These are phyloP conservation scores for Pezicula radicicola DNA, from an alignment of 2,329 filamentous ascomycete species.

Conservation along the genomic window DNA sequence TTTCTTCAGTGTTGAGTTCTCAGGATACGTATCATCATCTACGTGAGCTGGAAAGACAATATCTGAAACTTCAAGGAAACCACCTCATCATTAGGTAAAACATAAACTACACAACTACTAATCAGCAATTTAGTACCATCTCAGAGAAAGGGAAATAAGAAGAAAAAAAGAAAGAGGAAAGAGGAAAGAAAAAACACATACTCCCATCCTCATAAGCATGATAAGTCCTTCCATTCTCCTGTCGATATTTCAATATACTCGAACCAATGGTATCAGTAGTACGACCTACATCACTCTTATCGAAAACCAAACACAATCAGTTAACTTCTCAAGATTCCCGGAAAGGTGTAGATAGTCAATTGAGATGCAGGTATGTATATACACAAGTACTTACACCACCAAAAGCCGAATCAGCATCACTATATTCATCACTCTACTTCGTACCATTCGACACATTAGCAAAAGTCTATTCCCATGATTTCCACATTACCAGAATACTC, in stretches of 20 bases:
- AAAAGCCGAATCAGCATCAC: not conserved
- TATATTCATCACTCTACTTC: too few relatives aligned
- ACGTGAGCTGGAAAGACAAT: constrained; percentile 18
- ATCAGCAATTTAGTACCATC: not conserved
- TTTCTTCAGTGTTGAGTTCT: constrained; percentile 5
- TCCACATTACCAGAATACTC: too few relatives aligned
- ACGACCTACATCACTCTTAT: not conserved
- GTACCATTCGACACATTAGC: too few relatives aligned
- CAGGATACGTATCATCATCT: constrained; percentile 29
- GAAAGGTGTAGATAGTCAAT: too few relatives aligned
- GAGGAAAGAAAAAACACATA: too few relatives aligned
- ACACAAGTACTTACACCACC: not conserved
- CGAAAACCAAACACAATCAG: too few relatives aligned
- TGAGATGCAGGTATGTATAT: too few relatives aligned
- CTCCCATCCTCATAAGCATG: constrained; percentile 6
- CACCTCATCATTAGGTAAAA: constrained; percentile 10
- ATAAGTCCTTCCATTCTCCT: constrained; percentile 22
- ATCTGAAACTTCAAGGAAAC: constrained; percentile 31
- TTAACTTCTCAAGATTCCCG: too few relatives aligned
- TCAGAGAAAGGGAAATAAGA: not conserved
- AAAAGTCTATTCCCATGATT: too few relatives aligned
- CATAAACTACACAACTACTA: not conserved
- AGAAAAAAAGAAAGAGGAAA: too few relatives aligned
- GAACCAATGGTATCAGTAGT: constrained; percentile 9
- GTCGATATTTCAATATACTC: constrained; percentile 31